Percentiles rank a stretch among this genome's conserved stretches.
These are phyloP conservation scores for Trametopsis cervina DNA, from an alignment of 768 basidiomycete species.

Conservation along the genomic window DNA sequence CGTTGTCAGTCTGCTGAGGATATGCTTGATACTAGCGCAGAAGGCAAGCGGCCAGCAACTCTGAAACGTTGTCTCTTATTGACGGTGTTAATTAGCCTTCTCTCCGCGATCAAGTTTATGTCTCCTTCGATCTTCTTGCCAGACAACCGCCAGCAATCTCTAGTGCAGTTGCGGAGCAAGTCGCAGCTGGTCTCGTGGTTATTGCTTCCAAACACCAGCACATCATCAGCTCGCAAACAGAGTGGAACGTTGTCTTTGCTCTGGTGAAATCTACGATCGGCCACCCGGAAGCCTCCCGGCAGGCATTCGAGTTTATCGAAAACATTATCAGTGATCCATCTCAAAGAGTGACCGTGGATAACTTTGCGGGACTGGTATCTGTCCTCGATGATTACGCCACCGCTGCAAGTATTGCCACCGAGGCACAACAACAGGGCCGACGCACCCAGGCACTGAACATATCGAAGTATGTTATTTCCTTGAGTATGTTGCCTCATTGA, in stretches of 20 bases:
- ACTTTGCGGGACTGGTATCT: conserved; percentile 71
- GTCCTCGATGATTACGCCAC: conserved; percentile 85
- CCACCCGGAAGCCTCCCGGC: conserved; percentile 81
- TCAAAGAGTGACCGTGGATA: conserved; percentile 65
- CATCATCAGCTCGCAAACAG: conserved; percentile 84
- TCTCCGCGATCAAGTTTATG: conserved; percentile 88
- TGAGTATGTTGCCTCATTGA: no score
- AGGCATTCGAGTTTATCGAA: conserved; percentile 75
- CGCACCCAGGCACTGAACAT: conserved; percentile 21
- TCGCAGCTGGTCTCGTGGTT: conserved; percentile 73
- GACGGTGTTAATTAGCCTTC: conserved; percentile 43
- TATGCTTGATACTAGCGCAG: conserved; percentile 78
- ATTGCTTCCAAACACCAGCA: conserved; percentile 73
- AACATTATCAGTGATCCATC: conserved; percentile 53
- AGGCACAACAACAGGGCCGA: conserved; percentile 42
- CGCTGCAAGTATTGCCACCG: conserved; percentile 54
- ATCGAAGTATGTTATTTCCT: conserved; percentile 14
- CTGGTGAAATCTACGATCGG: conserved; percentile 79
- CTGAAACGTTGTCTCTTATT: conserved; percentile 6
- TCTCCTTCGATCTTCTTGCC: conserved; percentile 87
- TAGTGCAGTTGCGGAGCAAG: conserved; percentile 83
- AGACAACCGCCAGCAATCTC: conserved; percentile 72
- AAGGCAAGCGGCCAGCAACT: conserved; percentile 39
- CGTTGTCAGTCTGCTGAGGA: conserved; percentile 77
- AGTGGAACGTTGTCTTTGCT: conserved; percentile 92